Conservation (phyloP, 345 rosid genomes). For the Arabis hirsuta region DNA sequence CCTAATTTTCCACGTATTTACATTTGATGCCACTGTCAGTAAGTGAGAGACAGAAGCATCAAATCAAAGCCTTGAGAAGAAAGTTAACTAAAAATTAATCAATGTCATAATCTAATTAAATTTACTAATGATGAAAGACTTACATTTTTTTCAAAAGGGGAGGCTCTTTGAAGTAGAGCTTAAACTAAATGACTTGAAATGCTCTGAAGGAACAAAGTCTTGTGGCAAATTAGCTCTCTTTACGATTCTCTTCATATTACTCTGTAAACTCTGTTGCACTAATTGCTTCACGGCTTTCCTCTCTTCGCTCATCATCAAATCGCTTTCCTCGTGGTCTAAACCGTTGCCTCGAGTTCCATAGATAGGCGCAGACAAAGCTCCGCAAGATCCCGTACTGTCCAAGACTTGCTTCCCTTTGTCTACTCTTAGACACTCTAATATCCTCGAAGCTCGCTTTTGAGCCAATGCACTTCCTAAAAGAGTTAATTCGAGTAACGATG, state of each 20-base stretch:
- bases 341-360: conserved; percentile 57
- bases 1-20: conserved; percentile 17
- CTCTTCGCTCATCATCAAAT: conserved; percentile 88
- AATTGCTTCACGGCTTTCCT: conserved; percentile 92
- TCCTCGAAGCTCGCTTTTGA: conserved; percentile 95
- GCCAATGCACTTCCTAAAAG: conserved; percentile 90
- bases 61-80: conserved; percentile 33
- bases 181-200: conserved; percentile 78
- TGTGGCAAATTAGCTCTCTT: conserved; percentile 97
- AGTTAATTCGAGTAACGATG: conserved; percentile 81
- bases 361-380: conserved; percentile 86
- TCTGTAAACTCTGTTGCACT: conserved; percentile 96
- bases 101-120: conserved; percentile 3
- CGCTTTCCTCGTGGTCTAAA: conserved; percentile 61
- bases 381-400: conserved; percentile 57
- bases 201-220: conserved; percentile 93
- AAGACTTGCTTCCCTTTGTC: conserved; percentile 93
- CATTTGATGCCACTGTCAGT: conserved; percentile 42
- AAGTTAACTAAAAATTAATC: conserved; percentile 30
- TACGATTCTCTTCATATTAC: conserved; percentile 89
- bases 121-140: conserved; percentile 30
- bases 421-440: conserved; percentile 73
- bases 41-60: conserved; percentile 46
- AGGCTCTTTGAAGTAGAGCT: conserved; percentile 96
- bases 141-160: conserved; percentile 68